A percentile compares a stretch with the other conserved stretches of the same genome.
phyloP scores from a whole-genome alignment of 495 filamentous ascomycete species.

The Trichocladium antarcticum region DNA sequence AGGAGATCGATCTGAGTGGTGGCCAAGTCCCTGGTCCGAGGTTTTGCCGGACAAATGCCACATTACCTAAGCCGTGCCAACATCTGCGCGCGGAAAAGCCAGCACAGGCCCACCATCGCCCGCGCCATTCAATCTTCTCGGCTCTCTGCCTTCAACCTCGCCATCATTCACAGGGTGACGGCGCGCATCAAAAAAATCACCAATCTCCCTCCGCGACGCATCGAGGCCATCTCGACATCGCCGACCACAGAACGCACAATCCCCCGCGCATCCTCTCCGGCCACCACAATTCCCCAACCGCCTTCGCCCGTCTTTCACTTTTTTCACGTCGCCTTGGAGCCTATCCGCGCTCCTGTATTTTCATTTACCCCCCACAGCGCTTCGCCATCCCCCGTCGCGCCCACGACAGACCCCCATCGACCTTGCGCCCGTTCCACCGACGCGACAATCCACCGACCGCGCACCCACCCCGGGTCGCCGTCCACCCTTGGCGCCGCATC shows the following conservation, averaged over 20 bases:
- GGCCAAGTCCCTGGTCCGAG: background rate
- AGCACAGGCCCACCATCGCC: constrained; percentile 35
- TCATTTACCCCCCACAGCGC: constrained; percentile 13
- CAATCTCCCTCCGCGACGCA: constrained; percentile 41
- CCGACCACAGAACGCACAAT: constrained; percentile 34
- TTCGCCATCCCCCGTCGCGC: constrained; percentile 15
- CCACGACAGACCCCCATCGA: constrained; percentile 10
- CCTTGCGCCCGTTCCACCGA: constrained; percentile 18
- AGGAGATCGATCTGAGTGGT: background rate
- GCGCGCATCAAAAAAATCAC: constrained; percentile 47
- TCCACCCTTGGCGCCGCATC: background rate
- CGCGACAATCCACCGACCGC: constrained; percentile 20
- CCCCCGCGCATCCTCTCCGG: constrained; percentile 23
- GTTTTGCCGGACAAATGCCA: constrained; percentile 4
- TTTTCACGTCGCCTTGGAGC: constrained; percentile 24
- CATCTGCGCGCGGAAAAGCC: constrained; percentile 15
- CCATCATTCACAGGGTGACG: constrained; percentile 41
- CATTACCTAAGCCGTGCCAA: constrained; percentile 23
- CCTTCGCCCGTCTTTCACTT: constrained; percentile 22
- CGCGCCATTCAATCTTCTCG: constrained; percentile 34
- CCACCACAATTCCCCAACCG: constrained; percentile 19
- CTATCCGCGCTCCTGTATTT: constrained; percentile 18
- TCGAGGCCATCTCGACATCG: constrained; percentile 39
- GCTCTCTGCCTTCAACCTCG: constrained; percentile 41
- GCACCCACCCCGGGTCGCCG: constrained; percentile 10